Conservation (phyloP, 1,139 yeast genomes). For the Hemisphaericaspora subhashii region DNA sequence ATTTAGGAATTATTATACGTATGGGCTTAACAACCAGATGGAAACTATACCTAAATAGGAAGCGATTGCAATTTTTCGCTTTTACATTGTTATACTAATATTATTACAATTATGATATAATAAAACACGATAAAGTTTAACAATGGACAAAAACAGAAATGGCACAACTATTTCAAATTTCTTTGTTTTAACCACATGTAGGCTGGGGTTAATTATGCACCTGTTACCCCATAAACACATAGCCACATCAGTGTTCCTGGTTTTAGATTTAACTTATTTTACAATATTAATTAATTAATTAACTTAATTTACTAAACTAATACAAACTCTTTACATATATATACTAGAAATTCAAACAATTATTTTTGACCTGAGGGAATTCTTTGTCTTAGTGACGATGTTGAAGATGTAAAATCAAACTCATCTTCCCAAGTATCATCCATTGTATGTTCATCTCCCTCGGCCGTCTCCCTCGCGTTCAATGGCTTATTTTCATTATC, state of each 20-base stretch:
- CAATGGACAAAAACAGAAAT: too few species aligned
- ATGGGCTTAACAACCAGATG: neutral
- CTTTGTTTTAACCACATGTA: too few species aligned
- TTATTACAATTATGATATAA: too few species aligned
- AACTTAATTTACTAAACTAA: neutral
- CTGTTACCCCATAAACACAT: too few species aligned
- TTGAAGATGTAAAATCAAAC: slow-evolving; percentile 9
- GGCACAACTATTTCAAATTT: too few species aligned
- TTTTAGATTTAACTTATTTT: neutral
- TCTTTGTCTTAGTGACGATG: slow-evolving; percentile 24
- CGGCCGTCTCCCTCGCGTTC: too few species aligned
- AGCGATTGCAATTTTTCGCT: neutral
- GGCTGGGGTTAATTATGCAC: too few species aligned
- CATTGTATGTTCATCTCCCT: neutral
- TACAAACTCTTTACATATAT: slow-evolving; percentile 1
- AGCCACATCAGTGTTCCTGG: too few species aligned
- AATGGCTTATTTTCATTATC: slow-evolving; percentile 2
- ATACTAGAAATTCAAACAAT: neutral
- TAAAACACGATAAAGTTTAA: too few species aligned
- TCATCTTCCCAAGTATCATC: slow-evolving; percentile 7
- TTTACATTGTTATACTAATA: too few species aligned
- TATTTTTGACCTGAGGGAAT: slow-evolving; percentile 27
- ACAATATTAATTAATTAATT: neutral
- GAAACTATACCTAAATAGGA: slow-evolving; percentile 1
- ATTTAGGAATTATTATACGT: too few species aligned